Conservation (phyloP, 164 flowering plant species). For the Saururus chinensis region DNA sequence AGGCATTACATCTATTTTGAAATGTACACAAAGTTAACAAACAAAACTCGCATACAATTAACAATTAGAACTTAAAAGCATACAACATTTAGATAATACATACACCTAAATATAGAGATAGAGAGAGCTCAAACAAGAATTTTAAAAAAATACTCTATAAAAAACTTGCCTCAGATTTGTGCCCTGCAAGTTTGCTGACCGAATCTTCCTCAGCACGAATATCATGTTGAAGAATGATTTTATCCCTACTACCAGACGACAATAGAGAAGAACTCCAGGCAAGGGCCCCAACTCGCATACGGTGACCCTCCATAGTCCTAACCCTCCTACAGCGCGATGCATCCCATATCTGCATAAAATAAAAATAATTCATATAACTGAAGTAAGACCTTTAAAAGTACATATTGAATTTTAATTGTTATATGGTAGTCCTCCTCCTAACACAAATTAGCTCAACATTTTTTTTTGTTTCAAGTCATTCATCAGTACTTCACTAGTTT, state of each 20-base stretch:
- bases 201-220: slow-evolving; percentile 75
- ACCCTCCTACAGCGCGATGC: slow-evolving; percentile 76
- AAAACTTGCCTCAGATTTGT: slow-evolving; percentile 77
- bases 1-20: background rate
- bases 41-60: too few species aligned
- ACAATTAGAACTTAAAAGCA: background rate
- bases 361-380: background rate
- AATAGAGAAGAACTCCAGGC: slow-evolving; percentile 86
- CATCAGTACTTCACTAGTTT: too few species aligned
- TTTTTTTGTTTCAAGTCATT: too few species aligned
- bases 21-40: background rate
- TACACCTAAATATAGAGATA: too few species aligned
- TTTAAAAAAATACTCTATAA: too few species aligned
- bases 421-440: too few species aligned
- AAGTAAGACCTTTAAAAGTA: too few species aligned
- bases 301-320: slow-evolving; percentile 95
- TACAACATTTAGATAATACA: background rate
- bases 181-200: slow-evolving; percentile 79
- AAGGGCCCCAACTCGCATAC: slow-evolving; percentile 83
- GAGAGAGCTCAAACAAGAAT: too few species aligned
- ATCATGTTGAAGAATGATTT: slow-evolving; percentile 87
- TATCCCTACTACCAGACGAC: slow-evolving; percentile 92
- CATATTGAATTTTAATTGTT: too few species aligned
- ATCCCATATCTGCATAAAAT: slow-evolving; percentile 76
- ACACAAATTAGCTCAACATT: too few species aligned